Conservation (phyloP, 345 rosid genomes). For the Moricandia arvensis region DNA sequence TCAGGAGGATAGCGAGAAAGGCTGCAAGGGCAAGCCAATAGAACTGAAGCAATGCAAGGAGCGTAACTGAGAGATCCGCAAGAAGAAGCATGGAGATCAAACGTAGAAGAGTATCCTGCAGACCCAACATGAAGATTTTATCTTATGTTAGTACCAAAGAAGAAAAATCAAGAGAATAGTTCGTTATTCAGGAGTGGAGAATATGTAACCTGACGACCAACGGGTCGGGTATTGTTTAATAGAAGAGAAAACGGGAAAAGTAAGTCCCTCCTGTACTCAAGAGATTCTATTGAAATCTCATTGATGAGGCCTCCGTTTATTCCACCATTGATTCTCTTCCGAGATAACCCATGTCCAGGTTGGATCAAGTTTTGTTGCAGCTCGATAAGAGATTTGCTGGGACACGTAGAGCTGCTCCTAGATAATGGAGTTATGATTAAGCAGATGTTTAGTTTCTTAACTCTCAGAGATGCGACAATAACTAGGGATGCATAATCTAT, state of each 20-base stretch:
- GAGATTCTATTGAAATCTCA: constrained; percentile 64
- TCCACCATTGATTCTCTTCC: constrained; percentile 85
- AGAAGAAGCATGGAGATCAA: constrained; percentile 76
- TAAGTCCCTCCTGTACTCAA: constrained; percentile 69
- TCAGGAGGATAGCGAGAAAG: constrained; percentile 80
- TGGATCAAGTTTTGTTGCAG: constrained; percentile 55
- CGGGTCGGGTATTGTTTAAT: constrained; percentile 80
- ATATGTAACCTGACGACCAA: constrained; percentile 76
- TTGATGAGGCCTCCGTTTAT: constrained; percentile 85
- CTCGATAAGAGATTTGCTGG: constrained; percentile 49
- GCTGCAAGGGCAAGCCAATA: constrained; percentile 91
- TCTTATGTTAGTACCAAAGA: background rate
- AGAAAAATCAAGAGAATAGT: background rate
- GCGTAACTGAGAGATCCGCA: constrained; percentile 82
- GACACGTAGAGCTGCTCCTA: constrained; percentile 53
- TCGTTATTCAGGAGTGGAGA: constrained; percentile 7
- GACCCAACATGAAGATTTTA: background rate
- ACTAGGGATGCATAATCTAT: background rate
- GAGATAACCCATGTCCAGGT: constrained; percentile 65
- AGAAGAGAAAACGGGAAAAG: constrained; percentile 77
- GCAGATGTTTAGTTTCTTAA: constrained; percentile 13
- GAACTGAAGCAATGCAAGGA: constrained; percentile 81
- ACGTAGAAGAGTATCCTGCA: constrained; percentile 82
- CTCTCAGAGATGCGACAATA: background rate
- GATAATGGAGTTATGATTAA: constrained; percentile 23